Percentiles rank a stretch among this genome's conserved stretches.
phyloP scores from a whole-genome alignment of 768 basidiomycete genomes.

The Boletus reticuloceps region DNA sequence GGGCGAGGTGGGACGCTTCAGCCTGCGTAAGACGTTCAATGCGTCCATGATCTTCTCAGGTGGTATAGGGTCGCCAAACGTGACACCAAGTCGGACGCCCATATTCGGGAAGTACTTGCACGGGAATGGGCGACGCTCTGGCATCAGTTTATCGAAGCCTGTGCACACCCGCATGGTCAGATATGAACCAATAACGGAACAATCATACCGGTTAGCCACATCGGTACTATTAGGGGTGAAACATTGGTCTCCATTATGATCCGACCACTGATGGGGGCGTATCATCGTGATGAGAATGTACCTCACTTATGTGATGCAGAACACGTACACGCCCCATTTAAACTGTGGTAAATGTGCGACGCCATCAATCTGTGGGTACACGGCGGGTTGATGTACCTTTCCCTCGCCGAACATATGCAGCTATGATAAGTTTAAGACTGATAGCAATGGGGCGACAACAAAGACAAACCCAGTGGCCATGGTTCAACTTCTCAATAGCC shows the following conservation, averaged over 20 bases:
- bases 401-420: conserved; percentile 92
- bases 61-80: conserved; percentile 76
- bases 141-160: conserved; percentile 91
- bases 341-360: conserved; percentile 63
- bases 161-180: background rate
- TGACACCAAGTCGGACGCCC: conserved; percentile 64
- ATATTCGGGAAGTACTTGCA: conserved; percentile 66
- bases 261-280: conserved; percentile 54
- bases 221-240: conserved; percentile 83
- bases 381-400: conserved; percentile 73
- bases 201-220: conserved; percentile 83
- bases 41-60: conserved; percentile 33
- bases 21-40: conserved; percentile 9
- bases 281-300: background rate
- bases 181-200: background rate
- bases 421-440: conserved; percentile 38
- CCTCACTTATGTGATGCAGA: background rate
- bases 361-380: conserved; percentile 44
- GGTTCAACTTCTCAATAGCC: conserved; percentile 78
- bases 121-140: conserved; percentile 76
- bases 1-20: background rate
- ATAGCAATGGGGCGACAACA: background rate
- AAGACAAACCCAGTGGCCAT: conserved; percentile 78
- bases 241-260: conserved; percentile 68
- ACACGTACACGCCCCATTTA: conserved; percentile 93